These are phyloP conservation scores for Mycena floridula DNA, from an alignment of 768 basidiomycete species.

Conservation along the genomic window DNA sequence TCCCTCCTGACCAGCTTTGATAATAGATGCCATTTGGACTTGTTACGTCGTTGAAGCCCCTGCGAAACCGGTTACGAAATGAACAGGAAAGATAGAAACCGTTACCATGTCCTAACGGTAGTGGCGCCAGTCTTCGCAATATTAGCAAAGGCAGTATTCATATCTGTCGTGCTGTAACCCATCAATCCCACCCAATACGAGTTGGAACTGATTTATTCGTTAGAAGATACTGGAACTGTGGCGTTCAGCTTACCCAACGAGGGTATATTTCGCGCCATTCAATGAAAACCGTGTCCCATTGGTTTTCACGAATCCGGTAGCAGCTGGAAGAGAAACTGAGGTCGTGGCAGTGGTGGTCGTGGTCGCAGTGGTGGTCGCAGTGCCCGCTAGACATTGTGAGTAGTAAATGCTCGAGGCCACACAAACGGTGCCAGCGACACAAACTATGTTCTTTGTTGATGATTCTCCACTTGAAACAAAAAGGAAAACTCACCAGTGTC, in stretches of 20 bases:
- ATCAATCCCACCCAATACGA: conserved; percentile 54
- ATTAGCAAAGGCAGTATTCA: conserved; percentile 45
- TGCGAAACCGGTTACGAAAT: no score
- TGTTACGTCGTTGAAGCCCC: conserved; percentile 53
- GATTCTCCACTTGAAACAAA: not conserved
- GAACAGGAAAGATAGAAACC: no score
- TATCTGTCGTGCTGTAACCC: conserved; percentile 39
- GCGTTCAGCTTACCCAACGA: conserved; percentile 31
- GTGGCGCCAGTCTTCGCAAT: conserved; percentile 47
- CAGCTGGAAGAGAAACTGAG: conserved; percentile 5
- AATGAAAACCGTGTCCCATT: conserved; percentile 35
- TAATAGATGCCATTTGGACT: conserved; percentile 42
- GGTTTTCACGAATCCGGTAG: conserved; percentile 26
- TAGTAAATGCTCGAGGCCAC: conserved; percentile 24
- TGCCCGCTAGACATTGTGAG: conserved; percentile 23
- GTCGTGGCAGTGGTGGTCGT: conserved; percentile 3
- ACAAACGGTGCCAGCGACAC: conserved; percentile 25
- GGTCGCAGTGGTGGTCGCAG: conserved; percentile 8
- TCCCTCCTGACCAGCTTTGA: conserved; percentile 46
- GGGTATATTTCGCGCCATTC: conserved; percentile 28
- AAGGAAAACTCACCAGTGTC: conserved; percentile 20
- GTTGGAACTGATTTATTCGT: conserved; percentile 29
- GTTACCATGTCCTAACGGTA: conserved; percentile 30
- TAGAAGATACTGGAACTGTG: not conserved
- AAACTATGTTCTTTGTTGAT: no score